Base-by-base conservation (phyloP, 306 rosid species). In the Prunus dulcis region DNA sequence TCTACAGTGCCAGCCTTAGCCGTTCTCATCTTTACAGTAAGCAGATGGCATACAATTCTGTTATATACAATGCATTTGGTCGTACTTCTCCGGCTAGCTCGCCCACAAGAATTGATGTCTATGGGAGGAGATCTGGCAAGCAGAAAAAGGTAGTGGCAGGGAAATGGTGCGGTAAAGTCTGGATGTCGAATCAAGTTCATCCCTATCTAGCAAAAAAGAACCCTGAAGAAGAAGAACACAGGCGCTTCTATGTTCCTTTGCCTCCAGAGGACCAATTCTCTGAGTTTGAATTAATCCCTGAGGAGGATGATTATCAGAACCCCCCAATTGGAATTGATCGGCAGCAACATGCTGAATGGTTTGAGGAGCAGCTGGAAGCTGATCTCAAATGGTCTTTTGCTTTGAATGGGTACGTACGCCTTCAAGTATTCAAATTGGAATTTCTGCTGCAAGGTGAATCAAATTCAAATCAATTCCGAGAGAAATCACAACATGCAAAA, bases 41-140 rank as follows among this genome's bases (percentile, higher is more conserved):
- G 91, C 99, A 96, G 87, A 96, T 96, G 99, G 90, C 98, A 69
- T 96, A 91, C 85, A 92, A 96, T 82, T 88, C 96, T 79, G 97
- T 96, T 62, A 88, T 91, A 87, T 92, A 96, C 82, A 70, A 86
- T 77, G 97, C 91, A 81, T 91, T 96, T 87, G 99, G 98, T 60
- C 85, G 92, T 79, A 81, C 85, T 78, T 79, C 96, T 79, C 86
- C 87, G 2, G 81, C 86, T 76, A 81, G 79, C 84, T 87, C 83
- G 11, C 82, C 97, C 17, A 61, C 69, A 55, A 87, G 88, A 77
- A 86, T 85, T 51, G 88, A 87, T 80, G 91, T 89, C 75, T 84
- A 83, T 81, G 86, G 75, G 79, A 95, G 93, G 88, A 91, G 96
- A 86, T 43, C 83, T 50, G 82, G 86, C 83, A 88, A 75, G 79